Conservation (phyloP, 2,329 filamentous ascomycete genomes). For the Geosmithia putterillii region DNA sequence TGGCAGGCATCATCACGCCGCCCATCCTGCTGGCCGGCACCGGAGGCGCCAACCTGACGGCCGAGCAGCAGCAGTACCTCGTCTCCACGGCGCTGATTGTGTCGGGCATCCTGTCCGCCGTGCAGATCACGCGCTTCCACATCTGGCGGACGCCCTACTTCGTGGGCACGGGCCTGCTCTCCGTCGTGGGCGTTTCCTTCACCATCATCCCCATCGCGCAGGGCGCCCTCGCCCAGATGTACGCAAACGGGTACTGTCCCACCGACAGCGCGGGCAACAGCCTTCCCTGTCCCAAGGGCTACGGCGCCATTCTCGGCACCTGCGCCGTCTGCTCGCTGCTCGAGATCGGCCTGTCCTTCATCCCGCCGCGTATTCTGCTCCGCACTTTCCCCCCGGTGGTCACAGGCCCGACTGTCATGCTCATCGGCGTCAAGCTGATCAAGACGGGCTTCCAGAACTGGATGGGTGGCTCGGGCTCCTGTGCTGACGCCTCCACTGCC, state of each 20-base stretch:
- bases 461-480: conserved; percentile 60
- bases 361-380: conserved; percentile 55
- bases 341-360: conserved; percentile 64
- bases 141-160: conserved; percentile 61
- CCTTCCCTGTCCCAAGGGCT: conserved; percentile 64
- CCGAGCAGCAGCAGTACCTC: conserved; percentile 57
- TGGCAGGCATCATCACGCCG: conserved; percentile 64
- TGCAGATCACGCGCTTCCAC: conserved; percentile 70
- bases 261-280: conserved; percentile 44
- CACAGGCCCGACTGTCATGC: conserved; percentile 56
- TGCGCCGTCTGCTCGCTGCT: conserved; percentile 51
- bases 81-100: conserved; percentile 71
- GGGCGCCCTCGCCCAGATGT: conserved; percentile 67
- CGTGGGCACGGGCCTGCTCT: conserved; percentile 67
- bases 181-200: conserved; percentile 70
- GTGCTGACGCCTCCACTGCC: conserved; percentile 31
- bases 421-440: conserved; percentile 65
- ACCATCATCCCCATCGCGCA: conserved; percentile 62
- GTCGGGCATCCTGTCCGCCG: conserved; percentile 58
- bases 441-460: conserved; percentile 62
- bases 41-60: conserved; percentile 49
- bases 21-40: conserved; percentile 57
- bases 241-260: conserved; percentile 56
- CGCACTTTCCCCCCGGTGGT: conserved; percentile 70
- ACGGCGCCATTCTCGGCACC: conserved; percentile 62